Percentiles rank a stretch among this genome's conserved stretches.
Conservation (phyloP, 306 rosid genomes). For the Trifolium repens region DNA sequence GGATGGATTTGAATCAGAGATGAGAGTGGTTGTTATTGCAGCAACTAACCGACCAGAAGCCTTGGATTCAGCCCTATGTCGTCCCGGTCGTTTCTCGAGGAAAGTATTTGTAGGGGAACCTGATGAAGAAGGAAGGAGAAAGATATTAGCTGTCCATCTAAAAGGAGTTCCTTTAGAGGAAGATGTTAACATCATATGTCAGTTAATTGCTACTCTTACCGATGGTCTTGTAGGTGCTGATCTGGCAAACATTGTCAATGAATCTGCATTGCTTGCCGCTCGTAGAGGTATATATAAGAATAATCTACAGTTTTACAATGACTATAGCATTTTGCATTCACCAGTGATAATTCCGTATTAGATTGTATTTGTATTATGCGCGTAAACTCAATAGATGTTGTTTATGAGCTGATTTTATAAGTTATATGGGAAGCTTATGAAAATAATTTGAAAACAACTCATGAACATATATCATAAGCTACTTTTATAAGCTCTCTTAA, state of each 20-base stretch:
- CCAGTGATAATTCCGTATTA: not conserved
- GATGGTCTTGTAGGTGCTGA: conserved; percentile 94
- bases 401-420: not conserved
- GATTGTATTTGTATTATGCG: not conserved
- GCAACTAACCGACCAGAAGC: conserved; percentile 96
- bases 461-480: not conserved
- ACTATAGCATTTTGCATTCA: not conserved
- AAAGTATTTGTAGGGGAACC: conserved; percentile 93
- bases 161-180: conserved; percentile 90
- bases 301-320: conserved; percentile 17
- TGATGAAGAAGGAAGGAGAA: conserved; percentile 91
- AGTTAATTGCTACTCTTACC: conserved; percentile 83
- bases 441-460: not conserved
- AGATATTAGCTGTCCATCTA: conserved; percentile 89
- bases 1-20: conserved; percentile 97
- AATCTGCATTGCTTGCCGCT: conserved; percentile 93
- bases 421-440: not conserved
- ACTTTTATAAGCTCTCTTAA: not conserved
- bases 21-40: conserved; percentile 86
- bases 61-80: conserved; percentile 93
- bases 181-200: conserved; percentile 65
- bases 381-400: not conserved
- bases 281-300: conserved; percentile 77
- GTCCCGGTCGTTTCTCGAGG: conserved; percentile 98
- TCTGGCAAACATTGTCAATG: conserved; percentile 89